Conservation (phyloP, 75 land plant species). For the Cryptomeria japonica region DNA sequence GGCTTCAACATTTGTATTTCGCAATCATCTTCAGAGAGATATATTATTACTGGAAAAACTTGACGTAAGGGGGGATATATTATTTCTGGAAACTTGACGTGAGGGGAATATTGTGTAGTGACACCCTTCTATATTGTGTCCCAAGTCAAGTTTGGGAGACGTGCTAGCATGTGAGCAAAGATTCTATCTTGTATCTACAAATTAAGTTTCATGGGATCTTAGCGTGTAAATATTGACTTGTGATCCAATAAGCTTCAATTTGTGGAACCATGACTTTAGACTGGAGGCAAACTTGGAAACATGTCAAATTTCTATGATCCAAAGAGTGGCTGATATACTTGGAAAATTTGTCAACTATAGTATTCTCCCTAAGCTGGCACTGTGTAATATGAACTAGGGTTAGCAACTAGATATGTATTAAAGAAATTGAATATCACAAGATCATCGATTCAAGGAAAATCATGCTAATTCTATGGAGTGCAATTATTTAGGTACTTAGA, state of each 20-base stretch:
- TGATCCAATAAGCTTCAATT: neutral
- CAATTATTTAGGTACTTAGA: neutral
- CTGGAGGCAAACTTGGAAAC: neutral
- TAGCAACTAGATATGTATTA: neutral
- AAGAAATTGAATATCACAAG: neutral
- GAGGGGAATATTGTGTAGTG: neutral
- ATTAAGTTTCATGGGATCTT: neutral
- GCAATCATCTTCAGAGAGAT: neutral
- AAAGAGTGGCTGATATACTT: neutral
- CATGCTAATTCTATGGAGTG: neutral
- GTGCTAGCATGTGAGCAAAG: neutral
- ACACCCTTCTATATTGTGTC: neutral
- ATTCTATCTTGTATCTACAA: neutral
- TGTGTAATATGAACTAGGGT: neutral
- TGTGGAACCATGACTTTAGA: neutral
- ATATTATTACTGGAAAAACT: no score
- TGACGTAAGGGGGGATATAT: no score
- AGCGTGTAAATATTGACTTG: neutral
- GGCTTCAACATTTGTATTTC: neutral
- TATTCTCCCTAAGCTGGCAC: neutral
- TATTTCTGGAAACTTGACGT: no score
- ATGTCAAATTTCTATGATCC: neutral
- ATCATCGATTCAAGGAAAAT: neutral
- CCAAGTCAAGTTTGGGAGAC: neutral
- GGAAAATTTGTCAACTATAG: neutral